Evolutionary conservation across 306 rosid species (phyloP), one percentile per base, ranked within the genome.

Genomic region (Coriaria nepalensis): DNA sequence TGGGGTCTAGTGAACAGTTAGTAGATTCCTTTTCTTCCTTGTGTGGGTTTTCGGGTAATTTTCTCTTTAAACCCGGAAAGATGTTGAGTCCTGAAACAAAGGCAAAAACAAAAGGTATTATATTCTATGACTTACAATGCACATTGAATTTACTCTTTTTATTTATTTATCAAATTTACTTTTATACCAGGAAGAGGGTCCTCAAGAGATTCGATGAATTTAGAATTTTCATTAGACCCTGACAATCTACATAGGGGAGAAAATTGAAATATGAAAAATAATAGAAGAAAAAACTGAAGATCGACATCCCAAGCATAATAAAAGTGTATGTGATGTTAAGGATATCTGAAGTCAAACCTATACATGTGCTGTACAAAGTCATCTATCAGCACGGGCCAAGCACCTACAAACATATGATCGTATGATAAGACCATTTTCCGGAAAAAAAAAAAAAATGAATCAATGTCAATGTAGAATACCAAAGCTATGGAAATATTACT

Each of bases 331-430:
- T 20, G 13, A 48, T 48, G 15, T 34, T 35, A 10, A 45, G 51
- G 39, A 66, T 13, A 62, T 20, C 3, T 38, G 63, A 67, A 59
- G 68, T 50, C 78, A 45, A 65, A 92, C 98, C 98, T 92, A 93
- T 85, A 77, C 92, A 85, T 79, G 35, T 85, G 93, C 71, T 92
- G 96, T 2, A 92, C 96, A 15, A 92, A 92, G 50, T 92, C 98
- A 75, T 92, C 98, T 49, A 92, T 73, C 54, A 92, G 66, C 65
- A 92, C 85, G 29, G 98, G 98, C 98, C 98, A 92, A 65, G 98
- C 98, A 71, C 98, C 98, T 92, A 77, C 58, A 65, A 57, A 73
- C 3, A 20, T 20, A 20, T 20, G 29, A 20, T 20, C 3, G 29
- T 20, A 20, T 1, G 3, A 20, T 20, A 20, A 20, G 29, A 20